Conservation (phyloP, 306 rosid genomes). For the Canavalia ensiformis region DNA sequence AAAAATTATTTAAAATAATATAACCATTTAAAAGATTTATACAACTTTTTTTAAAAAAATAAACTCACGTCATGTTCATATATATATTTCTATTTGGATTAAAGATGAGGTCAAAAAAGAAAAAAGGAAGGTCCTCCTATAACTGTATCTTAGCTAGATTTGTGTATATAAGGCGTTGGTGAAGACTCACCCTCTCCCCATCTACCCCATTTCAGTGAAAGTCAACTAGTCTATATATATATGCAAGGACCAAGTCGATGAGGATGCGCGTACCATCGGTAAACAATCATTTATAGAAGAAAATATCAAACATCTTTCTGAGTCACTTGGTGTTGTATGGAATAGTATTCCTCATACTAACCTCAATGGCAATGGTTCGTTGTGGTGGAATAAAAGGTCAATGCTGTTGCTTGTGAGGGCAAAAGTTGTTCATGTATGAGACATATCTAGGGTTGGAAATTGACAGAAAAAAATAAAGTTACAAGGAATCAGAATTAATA, state of each 20-base stretch:
- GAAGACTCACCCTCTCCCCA: slow-evolving; percentile 8
- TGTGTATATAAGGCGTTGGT: slow-evolving; percentile 1
- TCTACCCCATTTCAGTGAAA: slow-evolving; percentile 30
- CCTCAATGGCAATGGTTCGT: slow-evolving; percentile 13
- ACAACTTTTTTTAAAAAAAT: too few species aligned
- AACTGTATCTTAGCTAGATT: neutral
- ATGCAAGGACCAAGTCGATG: neutral
- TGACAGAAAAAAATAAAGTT: neutral
- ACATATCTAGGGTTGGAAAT: slow-evolving; percentile 41
- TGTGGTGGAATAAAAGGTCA: slow-evolving; percentile 16
- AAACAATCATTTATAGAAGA: slow-evolving; percentile 17
- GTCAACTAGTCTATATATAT: slow-evolving; percentile 21
- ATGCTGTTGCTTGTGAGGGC: slow-evolving; percentile 34
- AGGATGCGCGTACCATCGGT: neutral
- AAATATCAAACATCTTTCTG: neutral
- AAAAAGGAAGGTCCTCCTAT: slow-evolving; percentile 25
- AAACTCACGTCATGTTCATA: too few species aligned
- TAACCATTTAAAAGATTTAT: too few species aligned
- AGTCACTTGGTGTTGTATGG: slow-evolving; percentile 25
- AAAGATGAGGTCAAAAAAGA: neutral
- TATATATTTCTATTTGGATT: neutral
- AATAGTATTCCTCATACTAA: slow-evolving; percentile 5
- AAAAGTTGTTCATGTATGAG: slow-evolving; percentile 33
- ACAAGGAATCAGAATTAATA: slow-evolving; percentile 8
- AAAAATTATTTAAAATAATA: too few species aligned